Evolutionary conservation across 257 asterid species (phyloP).

Genomic region (Primulina huaijiensis): DNA sequence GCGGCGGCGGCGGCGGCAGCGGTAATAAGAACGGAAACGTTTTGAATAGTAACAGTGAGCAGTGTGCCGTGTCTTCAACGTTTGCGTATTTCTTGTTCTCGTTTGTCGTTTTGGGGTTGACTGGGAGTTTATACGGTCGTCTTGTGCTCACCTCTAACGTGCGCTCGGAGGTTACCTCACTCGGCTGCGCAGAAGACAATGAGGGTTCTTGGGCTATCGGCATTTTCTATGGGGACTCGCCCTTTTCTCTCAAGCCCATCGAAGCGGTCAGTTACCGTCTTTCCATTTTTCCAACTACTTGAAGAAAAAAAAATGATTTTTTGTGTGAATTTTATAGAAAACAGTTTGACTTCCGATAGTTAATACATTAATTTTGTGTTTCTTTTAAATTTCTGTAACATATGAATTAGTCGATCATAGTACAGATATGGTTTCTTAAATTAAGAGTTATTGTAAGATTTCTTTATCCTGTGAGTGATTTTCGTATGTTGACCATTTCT

Average conservation of each 20-base stretch:
- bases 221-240: slow-evolving; percentile 83
- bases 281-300: background rate
- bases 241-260: slow-evolving; percentile 85
- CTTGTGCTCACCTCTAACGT: slow-evolving; percentile 54
- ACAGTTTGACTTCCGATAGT: background rate
- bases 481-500: background rate
- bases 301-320: too few species aligned
- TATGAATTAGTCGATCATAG: background rate
- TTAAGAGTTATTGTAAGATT: background rate
- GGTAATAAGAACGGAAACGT: slow-evolving; percentile 21
- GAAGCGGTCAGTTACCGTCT: slow-evolving; percentile 58
- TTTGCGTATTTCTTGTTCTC: slow-evolving; percentile 62
- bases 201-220: slow-evolving; percentile 98
- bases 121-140: slow-evolving; percentile 63
- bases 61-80: slow-evolving; percentile 35
- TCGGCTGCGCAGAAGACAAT: slow-evolving; percentile 73
- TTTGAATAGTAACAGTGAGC: slow-evolving; percentile 19
- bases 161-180: slow-evolving; percentile 43
- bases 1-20: background rate
- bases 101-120: slow-evolving; percentile 59
- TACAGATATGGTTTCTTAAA: background rate
- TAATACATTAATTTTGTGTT: background rate
- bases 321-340: too few species aligned
- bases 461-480: background rate
- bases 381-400: too few species aligned